Evolutionary conservation across 768 basidiomycete species (phyloP), one percentile per base, ranked within the genome.

Genomic region (Dendrothele bispora): DNA sequence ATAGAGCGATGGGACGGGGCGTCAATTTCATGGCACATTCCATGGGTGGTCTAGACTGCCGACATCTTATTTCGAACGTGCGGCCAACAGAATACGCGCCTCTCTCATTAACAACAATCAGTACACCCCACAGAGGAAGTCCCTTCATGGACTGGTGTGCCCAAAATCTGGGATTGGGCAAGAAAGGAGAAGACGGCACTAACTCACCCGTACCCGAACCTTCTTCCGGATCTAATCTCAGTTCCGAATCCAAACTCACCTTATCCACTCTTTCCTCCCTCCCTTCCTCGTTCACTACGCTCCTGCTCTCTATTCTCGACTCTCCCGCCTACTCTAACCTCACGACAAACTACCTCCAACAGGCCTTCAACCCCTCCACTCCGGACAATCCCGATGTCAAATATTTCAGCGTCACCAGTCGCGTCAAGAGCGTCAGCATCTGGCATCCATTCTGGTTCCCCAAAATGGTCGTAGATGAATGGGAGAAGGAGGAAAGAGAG

Each of bases 121-220:
- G 86, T 21, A 98, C 97, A 0, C 97, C 97, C 14, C 97, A 99
- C 63, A 80, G 92, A 15, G 95, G 97, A 27, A 92, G 90, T 56
- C 94, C 95, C 1, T 98, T 99, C 67, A 99, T 99, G 97, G 92
- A 97, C 63, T 99, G 97, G 97, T 98, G 95, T 70, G 77, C 82
- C 40, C 88, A 88, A 37, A 88, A 95, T 57, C 89, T 99, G 55
- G 97, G 97, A 7, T 82, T 99, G 27, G 97, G 97, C 1, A 83
- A 26, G 38, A 26, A 38, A 46, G 36, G 50, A 40, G 27, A 41
- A 41, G 28, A 15, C 28, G 27, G 18, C 39, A 12, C 32, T 43
- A 34, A 39, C 30, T 26, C 18, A n/a, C 34, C 17, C 29, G 22
- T 17, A 36, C 22, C 18, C 39, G 22, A 49, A 30, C 30, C 24